Evolutionary conservation across 768 basidiomycete species (phyloP).

Genomic region (Daedaleopsis sinensis): DNA sequence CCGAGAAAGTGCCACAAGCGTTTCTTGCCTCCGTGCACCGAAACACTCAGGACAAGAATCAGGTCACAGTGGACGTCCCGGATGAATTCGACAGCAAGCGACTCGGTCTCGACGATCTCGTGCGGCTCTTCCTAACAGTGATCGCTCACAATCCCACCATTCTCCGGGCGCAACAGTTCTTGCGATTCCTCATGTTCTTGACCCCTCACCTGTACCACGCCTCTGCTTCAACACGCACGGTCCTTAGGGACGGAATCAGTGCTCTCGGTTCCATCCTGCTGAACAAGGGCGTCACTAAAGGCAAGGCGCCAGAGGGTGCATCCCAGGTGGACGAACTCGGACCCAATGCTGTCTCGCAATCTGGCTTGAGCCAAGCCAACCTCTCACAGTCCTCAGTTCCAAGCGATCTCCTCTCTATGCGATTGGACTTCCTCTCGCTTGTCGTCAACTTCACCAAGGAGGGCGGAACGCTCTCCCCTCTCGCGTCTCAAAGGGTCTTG

Average conservation of each 20-base stretch:
- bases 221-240: slow-evolving; percentile 52
- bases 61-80: slow-evolving; percentile 41
- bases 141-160: slow-evolving; percentile 75
- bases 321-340: slow-evolving; percentile 18
- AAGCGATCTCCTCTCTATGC: slow-evolving; percentile 60
- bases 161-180: slow-evolving; percentile 69
- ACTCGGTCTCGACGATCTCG: slow-evolving; percentile 64
- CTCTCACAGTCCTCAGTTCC: slow-evolving; percentile 49
- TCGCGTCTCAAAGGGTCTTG: slow-evolving; percentile 46
- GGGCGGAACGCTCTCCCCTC: slow-evolving; percentile 49
- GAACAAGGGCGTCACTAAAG: slow-evolving; percentile 44
- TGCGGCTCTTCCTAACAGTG: slow-evolving; percentile 75
- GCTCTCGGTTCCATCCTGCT: slow-evolving; percentile 62
- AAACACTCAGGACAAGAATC: slow-evolving; percentile 39
- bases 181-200: slow-evolving; percentile 60
- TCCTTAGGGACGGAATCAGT: slow-evolving; percentile 69
- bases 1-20: slow-evolving; percentile 74
- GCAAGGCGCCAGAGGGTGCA: slow-evolving; percentile 36
- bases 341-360: slow-evolving; percentile 23
- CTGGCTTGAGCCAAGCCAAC: slow-evolving; percentile 28
- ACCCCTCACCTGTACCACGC: slow-evolving; percentile 59
- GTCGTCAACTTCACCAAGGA: slow-evolving; percentile 50
- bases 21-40: slow-evolving; percentile 57
- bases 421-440: slow-evolving; percentile 64
- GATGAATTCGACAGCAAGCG: slow-evolving; percentile 62